Base-by-base conservation (phyloP, 1,284 basidiomycete genomes). In the Fomitopsis pinicola region DNA sequence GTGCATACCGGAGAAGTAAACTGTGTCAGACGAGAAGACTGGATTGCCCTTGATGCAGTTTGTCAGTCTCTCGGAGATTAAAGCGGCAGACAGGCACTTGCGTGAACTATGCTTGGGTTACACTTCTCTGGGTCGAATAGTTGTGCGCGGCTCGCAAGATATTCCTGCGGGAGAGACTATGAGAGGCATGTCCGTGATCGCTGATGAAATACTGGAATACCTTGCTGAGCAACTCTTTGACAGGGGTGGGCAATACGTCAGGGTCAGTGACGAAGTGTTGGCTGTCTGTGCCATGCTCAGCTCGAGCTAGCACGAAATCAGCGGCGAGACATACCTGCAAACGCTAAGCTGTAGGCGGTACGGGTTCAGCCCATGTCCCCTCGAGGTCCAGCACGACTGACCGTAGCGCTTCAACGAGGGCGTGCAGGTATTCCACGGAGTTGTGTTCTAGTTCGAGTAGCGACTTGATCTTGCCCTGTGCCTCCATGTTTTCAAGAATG, bases 241-340 rank as follows among this genome's bases (percentile, higher is more conserved):
- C 87, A 0, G 94, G 94, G 2, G 94, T 80, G 59, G 88, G 79
- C 42, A 79, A 79, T 36, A 91, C 80, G 1, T 89, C 85, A 0
- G 95, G 95, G 72, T 98, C 97, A 1, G 92, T 83, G 22, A 98
- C 90, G 73, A 92, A 97, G 76, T 91, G 91, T 69, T 91, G 86
- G 36, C 88, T 90, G 67, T 97, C 94, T 88, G 77, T 62, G 42
- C 66, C 66, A 30, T 33, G 26, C 10, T 40, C 52, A 54, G n/a
- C 57, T 54, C 54, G 1, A 48, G 50, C 40, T 15, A n/a, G 4
- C 15, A 55, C 28, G 15, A 26, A 45, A 6, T 19, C 33, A 45
- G n/a, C 26, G 10, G 38, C 28, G 17, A 28, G 10, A 64, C 73
- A 64, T 70, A 88, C 88, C 89, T 48, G 88, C 82, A 66, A 93